Evolutionary conservation across 2,329 filamentous ascomycete species (phyloP).

Genomic region (Fusarium nanum): DNA sequence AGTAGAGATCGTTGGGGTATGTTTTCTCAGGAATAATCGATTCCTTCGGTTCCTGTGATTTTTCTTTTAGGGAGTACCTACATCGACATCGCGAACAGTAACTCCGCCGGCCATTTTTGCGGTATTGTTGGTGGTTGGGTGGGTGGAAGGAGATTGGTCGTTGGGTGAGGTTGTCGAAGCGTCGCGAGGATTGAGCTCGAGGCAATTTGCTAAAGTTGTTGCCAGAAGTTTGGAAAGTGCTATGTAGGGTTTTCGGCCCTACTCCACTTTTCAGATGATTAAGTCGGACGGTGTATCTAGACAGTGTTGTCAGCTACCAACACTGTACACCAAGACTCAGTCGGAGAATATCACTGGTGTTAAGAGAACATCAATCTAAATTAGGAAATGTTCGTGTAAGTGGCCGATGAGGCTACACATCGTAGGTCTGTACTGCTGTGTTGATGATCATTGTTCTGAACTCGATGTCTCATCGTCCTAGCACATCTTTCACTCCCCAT

Average conservation of each 20-base stretch:
- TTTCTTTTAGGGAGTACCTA: conserved; percentile 63
- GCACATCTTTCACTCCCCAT: not conserved
- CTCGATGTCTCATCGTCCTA: not conserved
- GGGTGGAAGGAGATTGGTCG: conserved; percentile 44
- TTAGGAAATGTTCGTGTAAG: conserved; percentile 27
- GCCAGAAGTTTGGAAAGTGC: conserved; percentile 6
- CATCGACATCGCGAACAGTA: conserved; percentile 87
- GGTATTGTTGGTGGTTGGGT: conserved; percentile 56
- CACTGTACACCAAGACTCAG: not conserved
- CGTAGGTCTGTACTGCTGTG: not conserved
- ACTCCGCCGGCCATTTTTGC: conserved; percentile 83
- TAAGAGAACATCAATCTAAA: conserved; percentile 1
- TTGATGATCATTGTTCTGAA: not conserved
- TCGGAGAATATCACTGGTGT: conserved; percentile 1
- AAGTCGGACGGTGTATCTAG: conserved; percentile 2
- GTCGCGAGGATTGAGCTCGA: conserved; percentile 42
- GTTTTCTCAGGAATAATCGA: conserved; percentile 8
- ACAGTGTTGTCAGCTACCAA: not conserved
- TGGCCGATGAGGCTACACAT: not conserved
- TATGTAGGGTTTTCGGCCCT: conserved; percentile 52
- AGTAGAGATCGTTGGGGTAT: conserved; percentile 26
- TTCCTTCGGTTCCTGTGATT: conserved; percentile 26
- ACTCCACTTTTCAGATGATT: conserved; percentile 28
- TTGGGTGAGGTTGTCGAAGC: conserved; percentile 49
- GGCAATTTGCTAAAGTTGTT: conserved; percentile 35